phyloP scores from a whole-genome alignment of 108 stramenopile species.

The Epipyxis sp. region DNA sequence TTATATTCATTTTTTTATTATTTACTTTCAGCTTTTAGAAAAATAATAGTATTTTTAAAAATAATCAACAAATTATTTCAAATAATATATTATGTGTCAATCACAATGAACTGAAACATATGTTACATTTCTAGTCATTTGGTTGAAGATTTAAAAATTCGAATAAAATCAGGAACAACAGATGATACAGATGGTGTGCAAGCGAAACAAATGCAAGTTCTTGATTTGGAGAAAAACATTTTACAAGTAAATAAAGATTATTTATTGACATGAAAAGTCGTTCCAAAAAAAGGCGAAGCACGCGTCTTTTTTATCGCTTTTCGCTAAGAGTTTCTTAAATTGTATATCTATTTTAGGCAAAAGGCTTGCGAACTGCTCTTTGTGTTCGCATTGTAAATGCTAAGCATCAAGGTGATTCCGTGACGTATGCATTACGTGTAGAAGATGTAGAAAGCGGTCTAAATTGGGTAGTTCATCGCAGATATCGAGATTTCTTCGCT shows the following conservation, averaged over 20 bases:
- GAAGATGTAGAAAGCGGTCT: constrained; percentile 29
- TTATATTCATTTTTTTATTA: too few relatives aligned
- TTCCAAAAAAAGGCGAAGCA: too few relatives aligned
- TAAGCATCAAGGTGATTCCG: not conserved
- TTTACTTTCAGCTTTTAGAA: too few relatives aligned
- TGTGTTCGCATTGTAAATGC: constrained; percentile 25
- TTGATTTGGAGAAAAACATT: constrained; percentile 28
- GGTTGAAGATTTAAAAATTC: constrained; percentile 10
- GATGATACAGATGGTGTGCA: not conserved
- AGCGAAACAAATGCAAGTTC: constrained; percentile 1
- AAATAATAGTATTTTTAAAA: too few relatives aligned
- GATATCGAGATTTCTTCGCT: constrained; percentile 20
- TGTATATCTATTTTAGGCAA: too few relatives aligned
- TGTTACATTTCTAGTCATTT: constrained; percentile 6
- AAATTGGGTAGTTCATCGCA: not conserved
- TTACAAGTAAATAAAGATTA: too few relatives aligned
- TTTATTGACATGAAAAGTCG: too few relatives aligned
- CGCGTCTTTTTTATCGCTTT: too few relatives aligned
- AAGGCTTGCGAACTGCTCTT: constrained; percentile 18
- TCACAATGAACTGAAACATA: too few relatives aligned
- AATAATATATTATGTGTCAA: too few relatives aligned
- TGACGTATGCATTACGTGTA: constrained; percentile 12
- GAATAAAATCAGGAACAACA: not conserved
- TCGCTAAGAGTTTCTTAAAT: too few relatives aligned
- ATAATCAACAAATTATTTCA: too few relatives aligned